Conservation (phyloP, 495 filamentous ascomycete genomes). For the Opeltia flavorubescens region DNA sequence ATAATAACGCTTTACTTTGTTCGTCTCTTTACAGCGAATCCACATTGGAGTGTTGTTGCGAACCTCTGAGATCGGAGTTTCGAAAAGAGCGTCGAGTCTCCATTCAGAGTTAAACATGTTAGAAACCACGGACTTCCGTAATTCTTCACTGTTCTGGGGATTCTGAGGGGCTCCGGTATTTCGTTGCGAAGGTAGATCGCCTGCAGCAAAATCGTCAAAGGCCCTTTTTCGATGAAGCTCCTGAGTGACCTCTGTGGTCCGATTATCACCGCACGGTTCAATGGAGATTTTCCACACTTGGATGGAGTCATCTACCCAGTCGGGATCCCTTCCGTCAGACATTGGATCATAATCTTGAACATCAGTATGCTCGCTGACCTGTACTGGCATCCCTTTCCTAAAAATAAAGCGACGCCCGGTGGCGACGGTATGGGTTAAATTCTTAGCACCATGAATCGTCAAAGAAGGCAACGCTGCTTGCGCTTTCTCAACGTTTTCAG, state of each 20-base stretch:
- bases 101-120: slow-evolving; percentile 77
- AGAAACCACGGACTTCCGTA: slow-evolving; percentile 45
- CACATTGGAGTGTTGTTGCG: slow-evolving; percentile 59
- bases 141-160: slow-evolving; percentile 28
- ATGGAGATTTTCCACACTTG: slow-evolving; percentile 71
- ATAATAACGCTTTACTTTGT: slow-evolving; percentile 48
- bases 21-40: slow-evolving; percentile 47
- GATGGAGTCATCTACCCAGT: slow-evolving; percentile 61
- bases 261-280: slow-evolving; percentile 14
- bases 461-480: slow-evolving; percentile 20
- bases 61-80: slow-evolving; percentile 53
- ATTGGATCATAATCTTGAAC: slow-evolving; percentile 14
- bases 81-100: slow-evolving; percentile 52
- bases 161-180: not conserved
- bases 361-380: slow-evolving; percentile 42
- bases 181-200: not conserved
- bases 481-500: slow-evolving; percentile 13
- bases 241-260: slow-evolving; percentile 5
- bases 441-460: slow-evolving; percentile 63
- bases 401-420: slow-evolving; percentile 83
- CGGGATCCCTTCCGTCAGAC: slow-evolving; percentile 31
- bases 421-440: slow-evolving; percentile 64
- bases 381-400: slow-evolving; percentile 60
- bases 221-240: slow-evolving; percentile 44
- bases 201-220: slow-evolving; percentile 35